Conservation (phyloP, 257 asterid genomes). For the Salvia hispanica region DNA sequence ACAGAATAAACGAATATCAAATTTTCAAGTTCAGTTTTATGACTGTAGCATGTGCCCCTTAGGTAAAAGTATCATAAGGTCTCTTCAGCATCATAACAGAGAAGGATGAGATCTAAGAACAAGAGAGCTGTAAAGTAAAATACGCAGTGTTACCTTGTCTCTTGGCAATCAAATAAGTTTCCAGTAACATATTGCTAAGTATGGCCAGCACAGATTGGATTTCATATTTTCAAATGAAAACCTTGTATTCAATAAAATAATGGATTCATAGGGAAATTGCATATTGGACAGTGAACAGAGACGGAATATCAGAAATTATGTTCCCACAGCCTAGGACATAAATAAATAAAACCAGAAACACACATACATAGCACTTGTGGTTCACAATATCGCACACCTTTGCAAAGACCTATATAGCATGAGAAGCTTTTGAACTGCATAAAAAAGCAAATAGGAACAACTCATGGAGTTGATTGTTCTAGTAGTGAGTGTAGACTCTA, state of each 20-base stretch:
- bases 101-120: constrained; percentile 8
- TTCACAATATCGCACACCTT: not conserved
- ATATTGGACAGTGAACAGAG: not conserved
- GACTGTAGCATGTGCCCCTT: not conserved
- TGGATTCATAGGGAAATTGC: not conserved
- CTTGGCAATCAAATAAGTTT: not conserved
- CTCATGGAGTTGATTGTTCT: not conserved
- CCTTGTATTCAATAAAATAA: not conserved
- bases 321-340: not conserved
- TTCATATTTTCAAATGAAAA: not conserved
- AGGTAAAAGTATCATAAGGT: not conserved
- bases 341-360: not conserved
- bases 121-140: not conserved
- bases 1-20: not conserved
- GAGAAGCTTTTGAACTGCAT: not conserved
- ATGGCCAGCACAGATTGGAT: not conserved
- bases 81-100: not conserved
- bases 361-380: not conserved
- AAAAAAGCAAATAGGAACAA: not conserved
- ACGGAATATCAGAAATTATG: not conserved
- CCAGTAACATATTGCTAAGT: not conserved
- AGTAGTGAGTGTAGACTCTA: not conserved
- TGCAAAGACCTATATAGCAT: not conserved
- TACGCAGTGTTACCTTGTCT: not conserved
- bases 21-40: not conserved